phyloP scores from a whole-genome alignment of 1,284 basidiomycete species.

The Heimioporus retisporus region DNA sequence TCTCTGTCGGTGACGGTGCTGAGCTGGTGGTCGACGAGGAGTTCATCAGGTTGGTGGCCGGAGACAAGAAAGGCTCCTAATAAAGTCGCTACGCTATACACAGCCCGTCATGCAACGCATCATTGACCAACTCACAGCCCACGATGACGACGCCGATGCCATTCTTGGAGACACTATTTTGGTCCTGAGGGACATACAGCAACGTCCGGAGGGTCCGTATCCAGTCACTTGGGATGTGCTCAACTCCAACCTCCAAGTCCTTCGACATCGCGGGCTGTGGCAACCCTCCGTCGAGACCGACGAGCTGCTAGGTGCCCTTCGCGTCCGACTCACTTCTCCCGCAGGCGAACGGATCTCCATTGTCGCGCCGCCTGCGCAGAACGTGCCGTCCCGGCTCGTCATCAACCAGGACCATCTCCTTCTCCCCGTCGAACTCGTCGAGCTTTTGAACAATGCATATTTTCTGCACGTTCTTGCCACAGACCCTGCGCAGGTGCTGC shows the following conservation, averaged over 20 bases:
- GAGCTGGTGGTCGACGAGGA: slow-evolving; percentile 11
- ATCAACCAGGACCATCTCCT: slow-evolving; percentile 39
- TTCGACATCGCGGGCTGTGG: slow-evolving; percentile 47
- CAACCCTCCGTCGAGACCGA: slow-evolving; percentile 42
- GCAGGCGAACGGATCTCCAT: slow-evolving; percentile 30
- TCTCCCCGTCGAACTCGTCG: slow-evolving; percentile 61
- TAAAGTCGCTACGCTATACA: slow-evolving; percentile 6
- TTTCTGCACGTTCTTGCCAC: slow-evolving; percentile 73
- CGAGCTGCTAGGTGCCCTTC: slow-evolving; percentile 42
- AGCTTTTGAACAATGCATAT: slow-evolving; percentile 65
- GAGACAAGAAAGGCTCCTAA: slow-evolving; percentile 31
- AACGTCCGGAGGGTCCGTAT: slow-evolving; percentile 26
- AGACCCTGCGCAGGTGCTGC: slow-evolving; percentile 65
- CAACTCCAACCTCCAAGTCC: slow-evolving; percentile 33
- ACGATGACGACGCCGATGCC: slow-evolving; percentile 13
- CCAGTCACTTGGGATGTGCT: slow-evolving; percentile 39
- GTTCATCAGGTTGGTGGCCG: slow-evolving; percentile 28
- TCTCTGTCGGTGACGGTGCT: slow-evolving; percentile 25
- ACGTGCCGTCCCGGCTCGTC: slow-evolving; percentile 40
- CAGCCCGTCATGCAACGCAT: slow-evolving; percentile 36
- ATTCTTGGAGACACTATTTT: slow-evolving; percentile 36
- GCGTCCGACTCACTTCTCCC: slow-evolving; percentile 26
- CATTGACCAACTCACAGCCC: slow-evolving; percentile 33
- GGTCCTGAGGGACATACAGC: slow-evolving; percentile 31
- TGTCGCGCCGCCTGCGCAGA: slow-evolving; percentile 36